A percentile compares a stretch with the other conserved stretches of the same genome.
Conservation (phyloP, 2,329 filamentous ascomycete genomes). For the Penicillium verrucosum region DNA sequence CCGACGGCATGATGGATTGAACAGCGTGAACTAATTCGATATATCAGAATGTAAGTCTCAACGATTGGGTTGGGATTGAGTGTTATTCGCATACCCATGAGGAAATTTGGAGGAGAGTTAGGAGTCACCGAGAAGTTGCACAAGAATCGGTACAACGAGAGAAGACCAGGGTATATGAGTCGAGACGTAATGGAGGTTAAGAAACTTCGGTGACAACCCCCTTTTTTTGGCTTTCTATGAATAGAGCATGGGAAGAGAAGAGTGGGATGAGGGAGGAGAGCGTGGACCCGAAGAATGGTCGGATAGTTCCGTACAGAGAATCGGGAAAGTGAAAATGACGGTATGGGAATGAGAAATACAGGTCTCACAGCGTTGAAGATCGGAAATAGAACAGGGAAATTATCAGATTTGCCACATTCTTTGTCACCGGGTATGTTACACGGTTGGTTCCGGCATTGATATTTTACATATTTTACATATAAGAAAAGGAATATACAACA, state of each 20-base stretch:
- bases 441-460: constrained; percentile 5
- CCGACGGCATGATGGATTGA: constrained; percentile 26
- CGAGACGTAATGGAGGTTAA: not conserved
- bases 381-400: constrained; percentile 1
- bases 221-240: not conserved
- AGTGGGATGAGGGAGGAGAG: constrained; percentile 6
- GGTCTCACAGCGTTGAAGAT: not conserved
- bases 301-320: constrained; percentile 4
- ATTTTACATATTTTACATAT: not conserved
- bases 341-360: constrained; percentile 2
- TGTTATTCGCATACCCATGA: constrained; percentile 1
- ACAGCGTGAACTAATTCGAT: constrained; percentile 31
- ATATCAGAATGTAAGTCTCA: not conserved
- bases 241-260: not conserved
- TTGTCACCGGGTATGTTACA: constrained; percentile 3
- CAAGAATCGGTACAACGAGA: not conserved
- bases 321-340: constrained; percentile 1
- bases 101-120: not conserved
- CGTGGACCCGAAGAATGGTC: constrained; percentile 7
- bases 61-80: not conserved
- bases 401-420: constrained; percentile 14
- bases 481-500: too few species aligned
- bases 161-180: constrained; percentile 1
- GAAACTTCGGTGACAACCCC: not conserved
- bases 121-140: not conserved